A percentile compares a stretch with the other conserved stretches of the same genome.
phyloP scores from a whole-genome alignment of 2,329 filamentous ascomycete species.

The Colletotrichum acutatum region DNA sequence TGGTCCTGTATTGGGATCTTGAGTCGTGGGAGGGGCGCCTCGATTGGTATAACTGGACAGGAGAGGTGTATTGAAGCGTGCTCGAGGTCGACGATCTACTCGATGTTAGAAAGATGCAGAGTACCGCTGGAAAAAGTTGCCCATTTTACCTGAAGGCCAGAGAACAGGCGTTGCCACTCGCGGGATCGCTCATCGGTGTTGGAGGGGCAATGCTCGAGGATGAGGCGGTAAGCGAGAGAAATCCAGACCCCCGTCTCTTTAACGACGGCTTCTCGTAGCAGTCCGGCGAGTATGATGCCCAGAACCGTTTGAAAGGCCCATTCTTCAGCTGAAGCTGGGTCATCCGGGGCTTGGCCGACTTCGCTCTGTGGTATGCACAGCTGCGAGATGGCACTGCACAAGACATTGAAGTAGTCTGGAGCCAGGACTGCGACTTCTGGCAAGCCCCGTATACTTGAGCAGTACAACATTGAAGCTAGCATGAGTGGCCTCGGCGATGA shows the following conservation, averaged over 20 bases:
- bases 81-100: slow-evolving; percentile 55
- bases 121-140: neutral
- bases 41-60: slow-evolving; percentile 52
- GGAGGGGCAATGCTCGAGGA: slow-evolving; percentile 53
- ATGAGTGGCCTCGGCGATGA: slow-evolving; percentile 54
- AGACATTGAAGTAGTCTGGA: slow-evolving; percentile 50
- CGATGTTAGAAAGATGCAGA: neutral
- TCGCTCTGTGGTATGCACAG: slow-evolving; percentile 49
- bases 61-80: slow-evolving; percentile 55
- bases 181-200: slow-evolving; percentile 49
- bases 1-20: slow-evolving; percentile 52
- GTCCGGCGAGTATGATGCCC: slow-evolving; percentile 52
- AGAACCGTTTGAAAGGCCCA: slow-evolving; percentile 56
- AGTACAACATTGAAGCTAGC: slow-evolving; percentile 56
- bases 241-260: slow-evolving; percentile 56
- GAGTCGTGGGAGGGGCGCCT: slow-evolving; percentile 49
- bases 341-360: slow-evolving; percentile 40
- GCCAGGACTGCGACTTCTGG: slow-evolving; percentile 48
- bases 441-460: slow-evolving; percentile 47
- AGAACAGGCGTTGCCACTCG: slow-evolving; percentile 54
- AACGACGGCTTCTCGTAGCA: slow-evolving; percentile 54
- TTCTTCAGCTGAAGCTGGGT: slow-evolving; percentile 44
- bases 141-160: slow-evolving; percentile 39
- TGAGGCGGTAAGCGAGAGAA: slow-evolving; percentile 52
- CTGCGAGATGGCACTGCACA: slow-evolving; percentile 53